phyloP scores from a whole-genome alignment of 2,329 filamentous ascomycete genomes.

The Drechslerella coelobrocha region DNA sequence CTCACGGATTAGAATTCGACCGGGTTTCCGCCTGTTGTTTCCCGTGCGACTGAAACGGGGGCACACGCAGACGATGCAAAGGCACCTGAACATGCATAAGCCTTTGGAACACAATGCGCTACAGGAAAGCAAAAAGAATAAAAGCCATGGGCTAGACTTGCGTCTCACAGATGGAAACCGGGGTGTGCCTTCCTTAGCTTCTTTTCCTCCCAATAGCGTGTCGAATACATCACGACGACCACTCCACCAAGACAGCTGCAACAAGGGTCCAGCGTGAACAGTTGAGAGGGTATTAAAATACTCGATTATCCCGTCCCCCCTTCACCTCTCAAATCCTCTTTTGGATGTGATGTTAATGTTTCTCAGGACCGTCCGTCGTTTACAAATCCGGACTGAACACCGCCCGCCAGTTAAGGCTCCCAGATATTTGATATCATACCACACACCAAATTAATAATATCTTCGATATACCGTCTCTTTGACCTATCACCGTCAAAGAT shows the following conservation, averaged over 20 bases:
- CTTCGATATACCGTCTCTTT: slow-evolving; percentile 5
- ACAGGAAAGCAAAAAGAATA: neutral
- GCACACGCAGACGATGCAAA: slow-evolving; percentile 19
- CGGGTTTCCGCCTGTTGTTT: slow-evolving; percentile 30
- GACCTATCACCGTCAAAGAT: slow-evolving; percentile 42
- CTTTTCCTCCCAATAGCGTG: slow-evolving; percentile 30
- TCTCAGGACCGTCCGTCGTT: neutral
- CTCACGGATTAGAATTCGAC: slow-evolving; percentile 21
- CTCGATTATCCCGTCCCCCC: slow-evolving; percentile 41
- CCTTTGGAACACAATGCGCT: neutral
- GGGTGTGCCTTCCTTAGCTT: slow-evolving; percentile 20
- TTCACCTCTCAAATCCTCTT: slow-evolving; percentile 9
- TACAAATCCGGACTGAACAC: neutral
- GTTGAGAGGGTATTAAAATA: slow-evolving; percentile 51
- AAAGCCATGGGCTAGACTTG: slow-evolving; percentile 23
- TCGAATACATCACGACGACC: slow-evolving; percentile 33
- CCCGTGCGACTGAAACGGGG: slow-evolving; percentile 50
- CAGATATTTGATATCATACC: slow-evolving; percentile 35
- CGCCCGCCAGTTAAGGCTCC: neutral
- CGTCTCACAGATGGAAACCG: slow-evolving; percentile 27
- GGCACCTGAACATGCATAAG: slow-evolving; percentile 5
- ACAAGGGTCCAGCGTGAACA: slow-evolving; percentile 19
- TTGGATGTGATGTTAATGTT: slow-evolving; percentile 10
- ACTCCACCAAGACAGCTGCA: neutral
- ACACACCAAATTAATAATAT: slow-evolving; percentile 21